Base-by-base conservation (phyloP, 2,329 filamentous ascomycete genomes). In the Fusarium irregulare region DNA sequence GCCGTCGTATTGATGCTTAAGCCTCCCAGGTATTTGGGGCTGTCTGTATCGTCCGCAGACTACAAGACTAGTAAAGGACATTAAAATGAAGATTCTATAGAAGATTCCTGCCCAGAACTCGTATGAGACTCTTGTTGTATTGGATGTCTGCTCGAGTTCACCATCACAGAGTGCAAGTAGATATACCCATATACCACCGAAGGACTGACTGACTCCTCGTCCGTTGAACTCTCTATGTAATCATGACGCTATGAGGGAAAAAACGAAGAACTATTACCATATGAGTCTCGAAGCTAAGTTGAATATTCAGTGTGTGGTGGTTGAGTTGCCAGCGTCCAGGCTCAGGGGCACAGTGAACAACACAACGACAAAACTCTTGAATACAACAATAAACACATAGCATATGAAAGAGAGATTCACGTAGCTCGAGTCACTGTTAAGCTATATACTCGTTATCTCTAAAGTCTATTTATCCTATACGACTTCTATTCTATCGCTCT, bases 401-500 rank as follows among this genome's bases (percentile, higher is more conserved):
- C 1, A 8, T 14, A n/a, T 37, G 9, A 12, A 37, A 3, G 18
- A 10, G 9, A 11, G 2, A 3, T 6, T 6, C 2, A 10, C 4
- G 4, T n/a, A 37, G 18, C 10, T n/a, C 10, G 7, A n/a, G 0
- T 12, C 18, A 7, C 10, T n/a, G 10, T 11, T n/a, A n/a, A n/a
- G 9, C 11, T 5, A n/a, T 37, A 18, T n/a, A 6, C 9, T n/a
- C 11, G 4, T 37, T 2, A n/a, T 37, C 18, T 11, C 18, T 3
- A 37, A 7, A 37, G 34, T 6, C 34, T 11, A 11, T 37, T 11
- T 10, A 10, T 1, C 4, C 34, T 37, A 18, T 37, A 18, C 34
- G 18, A n/a, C 34, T 37, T 37, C 18, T n/a, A n/a, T n/a, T 37
- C 34, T 11, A 37, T 37, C 18, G 34, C 18, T 37, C 16, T 11